These are phyloP conservation scores for Exophiala sideris DNA, from an alignment of 2,329 filamentous ascomycete species.

Conservation along the genomic window DNA sequence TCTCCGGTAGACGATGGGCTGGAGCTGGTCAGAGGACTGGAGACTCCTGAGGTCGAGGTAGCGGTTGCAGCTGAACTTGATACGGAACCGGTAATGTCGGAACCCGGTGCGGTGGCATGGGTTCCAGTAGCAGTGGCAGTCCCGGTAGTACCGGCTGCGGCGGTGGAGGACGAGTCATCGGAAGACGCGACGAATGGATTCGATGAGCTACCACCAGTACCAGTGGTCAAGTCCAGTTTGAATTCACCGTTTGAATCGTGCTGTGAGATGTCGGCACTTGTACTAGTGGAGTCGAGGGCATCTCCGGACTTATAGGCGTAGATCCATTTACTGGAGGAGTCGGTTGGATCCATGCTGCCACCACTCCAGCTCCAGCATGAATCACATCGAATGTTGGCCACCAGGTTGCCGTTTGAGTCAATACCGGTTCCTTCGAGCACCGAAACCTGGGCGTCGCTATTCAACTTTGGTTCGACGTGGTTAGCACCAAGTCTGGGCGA, in stretches of 20 bases:
- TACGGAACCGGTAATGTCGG: too few relatives aligned
- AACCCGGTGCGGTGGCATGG: not conserved
- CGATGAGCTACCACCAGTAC: conserved; percentile 46
- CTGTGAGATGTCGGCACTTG: conserved; percentile 41
- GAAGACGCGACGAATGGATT: conserved; percentile 33
- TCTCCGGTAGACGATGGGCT: conserved; percentile 15
- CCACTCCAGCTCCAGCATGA: conserved; percentile 54
- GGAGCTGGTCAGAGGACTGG: conserved; percentile 15
- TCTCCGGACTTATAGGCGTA: conserved; percentile 47
- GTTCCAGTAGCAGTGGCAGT: conserved; percentile 2
- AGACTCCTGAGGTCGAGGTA: conserved; percentile 18
- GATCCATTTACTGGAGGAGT: conserved; percentile 48
- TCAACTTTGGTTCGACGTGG: conserved; percentile 42
- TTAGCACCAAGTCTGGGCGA: conserved; percentile 51
- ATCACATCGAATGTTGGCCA: conserved; percentile 55
- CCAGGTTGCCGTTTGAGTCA: conserved; percentile 48
- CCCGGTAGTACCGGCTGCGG: conserved; percentile 1
- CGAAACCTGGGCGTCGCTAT: conserved; percentile 43
- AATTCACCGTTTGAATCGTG: conserved; percentile 46
- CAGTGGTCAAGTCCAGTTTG: conserved; percentile 46
- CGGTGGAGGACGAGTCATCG: conserved; percentile 3
- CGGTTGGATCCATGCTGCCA: conserved; percentile 50
- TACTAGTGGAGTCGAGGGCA: conserved; percentile 47
- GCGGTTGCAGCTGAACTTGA: conserved; percentile 4
- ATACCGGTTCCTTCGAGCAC: conserved; percentile 55